Evolutionary conservation across 2,329 filamentous ascomycete genomes (phyloP).

Genomic region (Teratosphaeria destructans): DNA sequence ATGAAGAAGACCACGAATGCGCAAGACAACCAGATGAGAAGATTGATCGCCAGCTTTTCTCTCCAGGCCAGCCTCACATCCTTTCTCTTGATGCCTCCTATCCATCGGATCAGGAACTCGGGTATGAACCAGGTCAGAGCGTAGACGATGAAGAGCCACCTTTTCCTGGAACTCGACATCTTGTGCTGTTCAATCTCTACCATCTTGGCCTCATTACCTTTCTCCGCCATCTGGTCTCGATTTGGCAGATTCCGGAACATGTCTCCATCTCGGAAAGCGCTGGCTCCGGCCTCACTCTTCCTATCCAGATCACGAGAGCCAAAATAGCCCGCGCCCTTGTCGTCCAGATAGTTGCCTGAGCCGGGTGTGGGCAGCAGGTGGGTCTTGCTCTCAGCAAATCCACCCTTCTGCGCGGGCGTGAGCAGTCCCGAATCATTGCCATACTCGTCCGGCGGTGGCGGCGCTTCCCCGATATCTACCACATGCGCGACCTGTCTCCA

Average conservation of each 20-base stretch:
- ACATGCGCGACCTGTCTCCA: conserved; percentile 85
- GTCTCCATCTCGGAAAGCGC: conserved; percentile 83
- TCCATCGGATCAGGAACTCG: conserved; percentile 63
- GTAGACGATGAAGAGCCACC: conserved; percentile 81
- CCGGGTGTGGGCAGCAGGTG: conserved; percentile 42
- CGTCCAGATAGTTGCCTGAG: conserved; percentile 54
- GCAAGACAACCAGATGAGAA: conserved; percentile 90
- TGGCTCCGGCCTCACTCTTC: conserved; percentile 82
- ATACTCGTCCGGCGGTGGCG: conserved; percentile 43
- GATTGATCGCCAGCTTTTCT: conserved; percentile 95
- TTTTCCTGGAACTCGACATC: conserved; percentile 69
- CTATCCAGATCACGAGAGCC: conserved; percentile 67
- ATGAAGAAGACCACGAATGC: conserved; percentile 75
- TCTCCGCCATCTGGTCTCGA: conserved; percentile 86
- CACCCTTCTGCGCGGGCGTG: conserved; percentile 40
- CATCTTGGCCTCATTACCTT: conserved; percentile 81
- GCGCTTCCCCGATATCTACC: conserved; percentile 48
- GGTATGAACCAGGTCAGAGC: conserved; percentile 78
- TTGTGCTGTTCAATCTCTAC: conserved; percentile 80
- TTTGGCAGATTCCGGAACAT: conserved; percentile 98
- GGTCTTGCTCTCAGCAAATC: conserved; percentile 51
- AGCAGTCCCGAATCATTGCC: conserved; percentile 47
- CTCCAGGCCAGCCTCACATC: conserved; percentile 90
- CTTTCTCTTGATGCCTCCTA: conserved; percentile 82
- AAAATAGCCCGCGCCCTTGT: conserved; percentile 77